Base-by-base conservation (phyloP, 495 filamentous ascomycete genomes). In the Diplogelasinospora grovesii region DNA sequence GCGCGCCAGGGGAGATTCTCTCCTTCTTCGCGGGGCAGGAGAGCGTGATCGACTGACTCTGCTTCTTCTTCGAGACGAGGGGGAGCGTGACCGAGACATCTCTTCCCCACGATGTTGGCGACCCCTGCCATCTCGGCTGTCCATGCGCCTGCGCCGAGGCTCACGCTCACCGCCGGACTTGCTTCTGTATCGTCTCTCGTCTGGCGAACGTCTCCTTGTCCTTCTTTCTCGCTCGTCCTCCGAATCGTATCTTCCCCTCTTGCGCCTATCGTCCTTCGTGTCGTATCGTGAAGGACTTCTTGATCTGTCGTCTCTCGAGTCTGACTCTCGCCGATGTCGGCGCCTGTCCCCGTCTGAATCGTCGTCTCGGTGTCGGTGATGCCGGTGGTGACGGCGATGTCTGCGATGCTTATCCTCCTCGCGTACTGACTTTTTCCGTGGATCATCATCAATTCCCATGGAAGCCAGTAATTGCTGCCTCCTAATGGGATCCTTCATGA, bases 401-500 rank as follows among this genome's bases (percentile, higher is more conserved):
- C 74, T 49, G 29, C 65, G 66, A 36, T 77, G 70, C 34, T 65
- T 72, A 41, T 67, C 65, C 23, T 66, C 69, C 56, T 65, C 68
- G 33, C 53, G 65, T 39, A 56, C 50, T 7, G 61, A 30, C 36
- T 60, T 56, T 9, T 61, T 34, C 31, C 69, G 64, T 20, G 69
- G 60, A 22, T 75, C 74, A 22, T 75, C 74, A 11, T 63, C 54
- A 24, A 66, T 60, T 5, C 70, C 79, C 51, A 78, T 74, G 18
- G 74, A 71, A 31, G 77, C 77, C 31, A 87, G 69, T 19, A 89
- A 62, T 55, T 83, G 78, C 50, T 79, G 68, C 50, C 83, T 71
- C 56, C 79, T 80, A 29, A 82, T 71, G 3, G 84, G 79, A 53
- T 94, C 86, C 43, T 87, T 93, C 72, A 95, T 86, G 71, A 84